Evolutionary conservation across 2,329 filamentous ascomycete genomes (phyloP), one percentile per base, ranked within the genome.

Genomic region (Penicillium carneum): DNA sequence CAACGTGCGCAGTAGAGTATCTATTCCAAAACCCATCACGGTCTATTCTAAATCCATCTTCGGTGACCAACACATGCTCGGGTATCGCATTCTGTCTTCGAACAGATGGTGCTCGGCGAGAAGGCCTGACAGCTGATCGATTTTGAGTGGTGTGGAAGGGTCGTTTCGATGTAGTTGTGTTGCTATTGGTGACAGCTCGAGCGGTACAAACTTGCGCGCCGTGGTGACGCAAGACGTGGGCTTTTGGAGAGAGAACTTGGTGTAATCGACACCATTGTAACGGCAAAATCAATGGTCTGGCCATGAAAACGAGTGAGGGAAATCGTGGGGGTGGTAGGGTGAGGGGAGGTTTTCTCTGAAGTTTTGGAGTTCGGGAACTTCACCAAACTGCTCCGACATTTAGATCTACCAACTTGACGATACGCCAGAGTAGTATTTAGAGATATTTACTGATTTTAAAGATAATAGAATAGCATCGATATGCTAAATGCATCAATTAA

Each of bases 401-500:
- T 5, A 39, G 31, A 48, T 48, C 20, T 31, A 26, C 39, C 29
- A 42, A 29, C 7, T 53, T 53, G 23, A 18, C 16, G 18, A 23
- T 23, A 20, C 36, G 5, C 7, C 18, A 36, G 29, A 36, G 2
- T 12, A 26, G 18, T 10, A 33, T 18, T 39, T 26, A 10, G 9
- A 36, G 12, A 38, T 36, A 14, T 41, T 36, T 36, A 42, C 38
- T 12, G 12, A 16, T 43, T 51, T 50, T n/a, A n/a, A 20, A 41
- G 12, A 18, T 11, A 29, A 33, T 20, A 11, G 16, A 36, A 41
- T 10, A 55, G 11, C 58, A 41, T 34, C 26, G 49, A 57, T 50
- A 67, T 69, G 67, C 67, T 67, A 59, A 66, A 69, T 68, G 65
- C 66, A 66, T 69, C 63, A 68, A 69, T 69, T 70, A 68, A 67